Conservation (phyloP, 345 rosid genomes). For the Noccaea bulbosa region DNA sequence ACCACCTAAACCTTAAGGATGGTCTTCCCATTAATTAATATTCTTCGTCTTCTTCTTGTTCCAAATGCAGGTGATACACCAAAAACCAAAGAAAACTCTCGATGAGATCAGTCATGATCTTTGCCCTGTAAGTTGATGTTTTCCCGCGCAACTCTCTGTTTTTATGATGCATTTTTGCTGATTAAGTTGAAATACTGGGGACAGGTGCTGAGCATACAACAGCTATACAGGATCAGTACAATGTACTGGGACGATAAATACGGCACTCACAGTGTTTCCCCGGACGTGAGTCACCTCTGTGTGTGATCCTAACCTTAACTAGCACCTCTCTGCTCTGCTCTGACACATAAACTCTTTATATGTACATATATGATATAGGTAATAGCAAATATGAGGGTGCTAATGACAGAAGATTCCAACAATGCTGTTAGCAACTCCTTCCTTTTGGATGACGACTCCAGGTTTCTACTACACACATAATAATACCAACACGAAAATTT, state of each 20-base stretch:
- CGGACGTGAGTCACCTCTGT: conserved; percentile 68
- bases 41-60: background rate
- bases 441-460: conserved; percentile 93
- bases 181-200: conserved; percentile 8
- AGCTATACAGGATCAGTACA: conserved; percentile 83
- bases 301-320: background rate
- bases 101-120: conserved; percentile 93
- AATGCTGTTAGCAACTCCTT: conserved; percentile 94
- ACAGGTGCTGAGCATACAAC: conserved; percentile 91
- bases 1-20: conserved; percentile 6
- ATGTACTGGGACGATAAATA: conserved; percentile 99
- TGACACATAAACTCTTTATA: conserved; percentile 1
- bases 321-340: background rate
- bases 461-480: conserved; percentile 55
- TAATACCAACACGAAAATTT: background rate
- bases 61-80: conserved; percentile 79
- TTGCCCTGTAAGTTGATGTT: conserved; percentile 71
- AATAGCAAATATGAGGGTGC: conserved; percentile 83
- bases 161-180: background rate
- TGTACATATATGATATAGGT: conserved; percentile 58
- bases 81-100: conserved; percentile 84
- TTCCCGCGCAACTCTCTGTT: background rate
- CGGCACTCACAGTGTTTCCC: conserved; percentile 84
- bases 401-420: conserved; percentile 97
- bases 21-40: background rate